Base-by-base conservation (phyloP, 1,284 basidiomycete species). In the Sutorius eximius region DNA sequence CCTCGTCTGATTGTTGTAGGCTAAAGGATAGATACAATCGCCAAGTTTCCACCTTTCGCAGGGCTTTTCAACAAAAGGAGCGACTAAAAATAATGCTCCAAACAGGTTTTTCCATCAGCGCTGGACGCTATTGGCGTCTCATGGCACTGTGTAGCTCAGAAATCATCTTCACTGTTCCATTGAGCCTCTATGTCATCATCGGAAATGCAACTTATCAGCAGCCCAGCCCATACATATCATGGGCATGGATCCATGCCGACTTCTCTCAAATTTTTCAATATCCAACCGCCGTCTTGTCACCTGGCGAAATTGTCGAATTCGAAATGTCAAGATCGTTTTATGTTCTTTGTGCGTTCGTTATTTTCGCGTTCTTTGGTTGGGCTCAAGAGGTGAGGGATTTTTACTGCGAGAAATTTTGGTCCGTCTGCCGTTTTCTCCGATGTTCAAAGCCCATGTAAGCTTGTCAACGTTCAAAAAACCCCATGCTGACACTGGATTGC, bases 101-200 rank as follows among this genome's bases (percentile, higher is more conserved):
- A 1, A 63, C 55, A 53, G 75, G 73, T 49, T 49, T 45, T 33
- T 40, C 43, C 32, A 64, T 79, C 30, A 75, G 58, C 50, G 45
- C 68, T 10, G 70, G 68, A 57, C 78, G 77, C 15, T 86, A 87
- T 66, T 60, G 87, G 59, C 85, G 87, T 6, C 75, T 90, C 10
- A 83, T 89, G 77, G 72, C 75, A 11, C 73, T 90, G 9, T 78
- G 82, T 6, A 62, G 63, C 24, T 54, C 73, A 3, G 84, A 86
- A 30, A 68, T 82, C 38, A 13, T 73, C 5, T 74, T 71, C 61
- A 80, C 76, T 9, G 64, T 84, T 5, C 85, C 86, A 0, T 42
- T 85, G 20, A 65, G 64, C 32, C 55, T 71, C 18, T 81, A 68
- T 56, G 53, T 64, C 29, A 71, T 85, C 49, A 34, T 34, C 15